phyloP scores from a whole-genome alignment of 805 yeast genomes.

The Barnettozyma wickerhamii region DNA sequence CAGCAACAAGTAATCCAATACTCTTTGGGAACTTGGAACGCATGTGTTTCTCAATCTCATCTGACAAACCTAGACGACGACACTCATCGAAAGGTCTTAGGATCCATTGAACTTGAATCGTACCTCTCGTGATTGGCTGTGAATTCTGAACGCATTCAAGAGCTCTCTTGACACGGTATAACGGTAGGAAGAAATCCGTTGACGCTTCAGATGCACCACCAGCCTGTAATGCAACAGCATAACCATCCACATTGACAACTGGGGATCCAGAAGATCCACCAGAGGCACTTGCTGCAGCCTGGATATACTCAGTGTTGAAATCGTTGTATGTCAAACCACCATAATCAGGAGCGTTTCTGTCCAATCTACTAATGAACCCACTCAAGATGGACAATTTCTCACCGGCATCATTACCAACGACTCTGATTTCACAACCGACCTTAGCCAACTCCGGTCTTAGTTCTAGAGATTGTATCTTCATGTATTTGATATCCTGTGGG shows the following conservation, averaged over 20 bases:
- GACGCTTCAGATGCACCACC: conserved; percentile 92
- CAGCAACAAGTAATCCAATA: conserved; percentile 81
- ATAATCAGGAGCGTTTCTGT: conserved; percentile 92
- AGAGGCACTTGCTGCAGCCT: conserved; percentile 93
- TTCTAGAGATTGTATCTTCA: conserved; percentile 61
- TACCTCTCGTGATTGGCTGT: conserved; percentile 74
- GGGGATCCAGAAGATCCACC: conserved; percentile 98
- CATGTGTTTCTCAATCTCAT: conserved; percentile 66
- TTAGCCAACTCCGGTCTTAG: conserved; percentile 78
- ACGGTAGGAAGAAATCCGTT: conserved; percentile 87
- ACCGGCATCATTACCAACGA: conserved; percentile 95
- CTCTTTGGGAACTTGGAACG: conserved; percentile 66
- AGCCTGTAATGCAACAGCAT: conserved; percentile 89
- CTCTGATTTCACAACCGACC: conserved; percentile 92
- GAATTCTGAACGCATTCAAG: conserved; percentile 62
- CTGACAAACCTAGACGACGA: conserved; percentile 75
- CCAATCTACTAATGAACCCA: conserved; percentile 74
- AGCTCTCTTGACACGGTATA: conserved; percentile 79
- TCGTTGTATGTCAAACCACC: conserved; percentile 86
- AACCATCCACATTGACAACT: conserved; percentile 84
- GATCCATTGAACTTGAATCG: conserved; percentile 87
- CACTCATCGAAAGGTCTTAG: conserved; percentile 89
- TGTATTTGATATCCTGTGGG: conserved; percentile 66
- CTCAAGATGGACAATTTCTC: conserved; percentile 85
- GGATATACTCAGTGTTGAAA: conserved; percentile 90